These are phyloP conservation scores for Monosporascus sp. DNA, from an alignment of 2,329 filamentous ascomycete species.

Conservation along the genomic window DNA sequence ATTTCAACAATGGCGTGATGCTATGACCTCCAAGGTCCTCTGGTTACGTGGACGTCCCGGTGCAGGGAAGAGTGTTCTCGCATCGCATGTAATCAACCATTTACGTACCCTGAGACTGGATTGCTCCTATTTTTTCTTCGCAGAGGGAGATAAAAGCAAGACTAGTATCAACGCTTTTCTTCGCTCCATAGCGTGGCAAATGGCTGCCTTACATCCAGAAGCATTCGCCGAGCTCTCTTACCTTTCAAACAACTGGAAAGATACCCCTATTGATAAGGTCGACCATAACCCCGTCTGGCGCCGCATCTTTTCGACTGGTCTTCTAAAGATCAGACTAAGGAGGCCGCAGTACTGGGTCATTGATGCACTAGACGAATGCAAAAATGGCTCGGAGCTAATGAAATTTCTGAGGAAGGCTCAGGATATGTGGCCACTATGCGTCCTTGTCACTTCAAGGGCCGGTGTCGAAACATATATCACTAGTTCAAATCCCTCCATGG, in stretches of 20 bases:
- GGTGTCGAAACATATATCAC: constrained; percentile 7
- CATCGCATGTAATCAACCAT: constrained; percentile 6
- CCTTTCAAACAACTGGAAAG: constrained; percentile 8
- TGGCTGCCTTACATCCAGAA: constrained; percentile 20
- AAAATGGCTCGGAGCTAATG: constrained; percentile 13
- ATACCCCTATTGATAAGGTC: constrained; percentile 12
- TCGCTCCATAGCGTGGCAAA: constrained; percentile 25
- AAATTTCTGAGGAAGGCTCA: constrained; percentile 16
- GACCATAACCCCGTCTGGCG: constrained; percentile 22
- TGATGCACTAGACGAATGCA: constrained; percentile 28
- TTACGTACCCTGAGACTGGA: constrained; percentile 1
- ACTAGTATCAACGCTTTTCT: constrained; percentile 13
- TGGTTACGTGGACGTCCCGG: constrained; percentile 10
- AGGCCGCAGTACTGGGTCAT: constrained; percentile 26
- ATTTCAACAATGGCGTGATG: constrained; percentile 6
- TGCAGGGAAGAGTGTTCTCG: constrained; percentile 6
- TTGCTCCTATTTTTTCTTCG: constrained; percentile 9
- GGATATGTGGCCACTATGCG: constrained; percentile 18
- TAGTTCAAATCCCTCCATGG: neutral
- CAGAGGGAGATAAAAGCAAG: constrained; percentile 26
- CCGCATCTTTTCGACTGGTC: constrained; percentile 14
- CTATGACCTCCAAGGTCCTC: constrained; percentile 2
- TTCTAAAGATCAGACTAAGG: constrained; percentile 15
- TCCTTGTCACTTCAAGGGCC: constrained; percentile 22
- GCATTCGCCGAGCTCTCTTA: constrained; percentile 9